Base-by-base conservation (phyloP, 495 filamentous ascomycete genomes). In the Hypoxylon crocopeplum region DNA sequence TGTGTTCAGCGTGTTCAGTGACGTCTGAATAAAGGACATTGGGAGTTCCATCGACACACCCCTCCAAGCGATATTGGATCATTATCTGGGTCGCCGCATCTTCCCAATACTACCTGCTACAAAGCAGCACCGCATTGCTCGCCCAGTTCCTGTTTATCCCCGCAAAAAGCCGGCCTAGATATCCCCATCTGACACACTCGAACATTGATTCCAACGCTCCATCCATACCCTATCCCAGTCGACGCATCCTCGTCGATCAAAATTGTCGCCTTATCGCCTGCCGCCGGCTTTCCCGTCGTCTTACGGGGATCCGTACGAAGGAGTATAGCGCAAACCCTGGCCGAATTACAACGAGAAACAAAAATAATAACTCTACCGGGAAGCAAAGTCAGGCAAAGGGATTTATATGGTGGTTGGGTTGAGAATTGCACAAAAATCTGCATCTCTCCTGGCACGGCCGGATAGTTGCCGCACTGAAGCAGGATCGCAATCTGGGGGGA, bases 21-120 rank as follows among this genome's bases (percentile, higher is more conserved):
- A 64, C 60, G 61, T 59, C 55, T 45, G 55, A 64, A 59, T 51
- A 59, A 59, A 64, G 34, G 60, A 42, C 17, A 48, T n/a, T 42
- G 53, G 34, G 36, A 57, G 59, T 57, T 47, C 40, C 47, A 63
- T 49, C 40, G 36, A 48, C 48, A 20, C 16, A 29, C 40, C 50
- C 50, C 51, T 39, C 34, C 51, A 12, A 38, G 39, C 25, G 55
- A 59, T 59, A 64, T 54, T 64, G 47, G 56, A 59, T 50, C 50
- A 51, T 33, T 52, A 46, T 51, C 55, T 50, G 61, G 61, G 45
- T 54, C 61, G 61, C 61, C 55, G 55, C 49, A 55, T 55, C 33
- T 51, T 50, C 48, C 49, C 50, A 64, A 64, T 64, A 51, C 55
- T 59, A 59, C 61, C 44, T 50, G 32, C 44, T 50, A 44, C 32